phyloP scores from a whole-genome alignment of 805 yeast species.

The Kuraishia molischiana region DNA sequence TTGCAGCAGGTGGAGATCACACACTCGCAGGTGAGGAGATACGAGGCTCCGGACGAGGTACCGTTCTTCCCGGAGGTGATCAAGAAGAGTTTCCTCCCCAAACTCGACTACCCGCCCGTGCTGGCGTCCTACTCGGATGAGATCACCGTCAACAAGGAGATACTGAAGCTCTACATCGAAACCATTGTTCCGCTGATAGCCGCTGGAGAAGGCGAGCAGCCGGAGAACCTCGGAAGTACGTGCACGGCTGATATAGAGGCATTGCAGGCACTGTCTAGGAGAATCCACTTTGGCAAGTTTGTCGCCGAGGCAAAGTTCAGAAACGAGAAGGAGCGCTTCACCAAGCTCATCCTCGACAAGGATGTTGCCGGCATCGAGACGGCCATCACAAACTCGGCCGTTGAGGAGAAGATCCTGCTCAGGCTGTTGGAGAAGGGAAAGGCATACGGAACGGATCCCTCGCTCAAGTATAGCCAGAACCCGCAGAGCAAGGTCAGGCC shows the following conservation, averaged over 20 bases:
- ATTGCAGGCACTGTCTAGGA: constrained; percentile 78
- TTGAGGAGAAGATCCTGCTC: constrained; percentile 74
- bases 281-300: constrained; percentile 95
- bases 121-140: constrained; percentile 69
- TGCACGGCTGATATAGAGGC: constrained; percentile 78
- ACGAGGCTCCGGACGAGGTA: constrained; percentile 88
- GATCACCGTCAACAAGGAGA: constrained; percentile 64
- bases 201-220: constrained; percentile 59
- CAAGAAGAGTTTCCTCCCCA: constrained; percentile 64
- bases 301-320: constrained; percentile 93
- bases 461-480: constrained; percentile 57
- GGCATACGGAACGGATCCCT: constrained; percentile 84
- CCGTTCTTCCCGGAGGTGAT: constrained; percentile 75
- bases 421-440: constrained; percentile 75
- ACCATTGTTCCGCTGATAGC: constrained; percentile 71
- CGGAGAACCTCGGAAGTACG: constrained; percentile 82
- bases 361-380: constrained; percentile 68
- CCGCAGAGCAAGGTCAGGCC: constrained; percentile 72
- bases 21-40: constrained; percentile 79
- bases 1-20: constrained; percentile 63
- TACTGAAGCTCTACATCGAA: constrained; percentile 56
- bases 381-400: constrained; percentile 80
- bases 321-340: constrained; percentile 53
- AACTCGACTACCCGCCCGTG: constrained; percentile 67
- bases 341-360: constrained; percentile 48